Evolutionary conservation across 768 basidiomycete genomes (phyloP).

Genomic region (Daedaleopsis sinensis): DNA sequence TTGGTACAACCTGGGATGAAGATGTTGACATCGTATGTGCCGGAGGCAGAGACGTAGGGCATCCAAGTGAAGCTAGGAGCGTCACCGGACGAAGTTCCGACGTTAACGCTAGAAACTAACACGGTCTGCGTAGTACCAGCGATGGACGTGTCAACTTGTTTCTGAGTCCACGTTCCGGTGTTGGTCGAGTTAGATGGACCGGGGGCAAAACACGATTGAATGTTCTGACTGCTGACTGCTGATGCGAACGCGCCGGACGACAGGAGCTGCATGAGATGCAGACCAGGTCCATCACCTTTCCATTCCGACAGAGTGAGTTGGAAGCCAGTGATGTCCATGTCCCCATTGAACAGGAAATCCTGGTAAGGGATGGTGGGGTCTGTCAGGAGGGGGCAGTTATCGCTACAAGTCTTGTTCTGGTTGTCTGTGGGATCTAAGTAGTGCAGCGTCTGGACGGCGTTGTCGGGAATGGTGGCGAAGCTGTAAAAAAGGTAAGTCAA

Average conservation of each 20-base stretch:
- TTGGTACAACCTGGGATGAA: conserved; percentile 85
- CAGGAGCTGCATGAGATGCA: conserved; percentile 91
- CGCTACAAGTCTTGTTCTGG: conserved; percentile 75
- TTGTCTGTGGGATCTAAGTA: conserved; percentile 80
- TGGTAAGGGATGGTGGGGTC: conserved; percentile 83
- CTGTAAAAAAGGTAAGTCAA: conserved; percentile 42
- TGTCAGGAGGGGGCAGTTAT: conserved; percentile 78
- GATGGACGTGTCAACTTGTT: conserved; percentile 69
- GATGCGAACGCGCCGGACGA: conserved; percentile 92
- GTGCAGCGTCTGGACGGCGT: conserved; percentile 72
- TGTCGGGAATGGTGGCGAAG: conserved; percentile 88
- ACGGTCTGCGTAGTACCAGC: conserved; percentile 80
- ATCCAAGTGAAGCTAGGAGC: conserved; percentile 88
- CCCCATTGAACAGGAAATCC: conserved; percentile 82
- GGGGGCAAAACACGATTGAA: conserved; percentile 76
- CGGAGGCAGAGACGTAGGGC: conserved; percentile 90
- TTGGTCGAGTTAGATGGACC: conserved; percentile 66
- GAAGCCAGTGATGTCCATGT: conserved; percentile 79
- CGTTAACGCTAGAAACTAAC: conserved; percentile 65
- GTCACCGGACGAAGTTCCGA: conserved; percentile 59
- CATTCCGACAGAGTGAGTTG: conserved; percentile 81
- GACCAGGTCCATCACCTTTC: conserved; percentile 74
- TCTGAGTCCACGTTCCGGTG: conserved; percentile 71
- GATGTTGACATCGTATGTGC: conserved; percentile 82
- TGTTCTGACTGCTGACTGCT: conserved; percentile 61